phyloP scores from a whole-genome alignment of 1,284 basidiomycete species.

The Rhodotorula sp. region DNA sequence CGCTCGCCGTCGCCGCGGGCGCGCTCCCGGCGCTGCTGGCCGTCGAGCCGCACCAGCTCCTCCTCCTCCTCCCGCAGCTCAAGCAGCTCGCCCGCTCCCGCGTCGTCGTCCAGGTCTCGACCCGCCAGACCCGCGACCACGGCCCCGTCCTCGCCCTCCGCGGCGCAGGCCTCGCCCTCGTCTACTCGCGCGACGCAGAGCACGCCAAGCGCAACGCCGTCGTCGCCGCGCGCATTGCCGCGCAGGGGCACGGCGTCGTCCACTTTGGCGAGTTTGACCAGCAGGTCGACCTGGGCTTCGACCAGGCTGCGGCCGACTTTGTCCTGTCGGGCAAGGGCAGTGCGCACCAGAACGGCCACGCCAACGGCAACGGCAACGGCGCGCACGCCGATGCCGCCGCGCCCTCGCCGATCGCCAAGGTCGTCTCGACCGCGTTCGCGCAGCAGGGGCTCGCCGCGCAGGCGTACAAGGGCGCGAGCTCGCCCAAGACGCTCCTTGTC shows the following conservation, averaged over 20 bases:
- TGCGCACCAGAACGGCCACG: not conserved
- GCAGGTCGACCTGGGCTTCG: slow-evolving; percentile 19
- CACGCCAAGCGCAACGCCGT: slow-evolving; percentile 49
- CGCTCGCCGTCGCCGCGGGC: slow-evolving; percentile 9
- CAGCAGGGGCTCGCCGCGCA: slow-evolving; percentile 19
- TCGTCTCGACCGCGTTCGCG: slow-evolving; percentile 30
- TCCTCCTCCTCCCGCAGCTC: slow-evolving; percentile 33
- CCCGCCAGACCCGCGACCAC: slow-evolving; percentile 45
- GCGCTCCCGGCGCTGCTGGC: slow-evolving; percentile 23
- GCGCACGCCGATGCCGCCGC: slow-evolving; percentile 5
- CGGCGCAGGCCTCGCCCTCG: slow-evolving; percentile 48
- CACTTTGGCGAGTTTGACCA: slow-evolving; percentile 42
- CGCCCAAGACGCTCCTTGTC: slow-evolving; percentile 58
- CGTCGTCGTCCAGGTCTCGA: slow-evolving; percentile 43
- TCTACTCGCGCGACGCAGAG: slow-evolving; percentile 47
- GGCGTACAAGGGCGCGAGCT: slow-evolving; percentile 23
- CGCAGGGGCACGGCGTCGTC: slow-evolving; percentile 47
- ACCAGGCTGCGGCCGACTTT: not conserved
- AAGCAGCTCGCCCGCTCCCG: slow-evolving; percentile 22
- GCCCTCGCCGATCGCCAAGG: slow-evolving; percentile 10
- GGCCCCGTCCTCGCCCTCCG: slow-evolving; percentile 50
- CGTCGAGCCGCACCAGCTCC: slow-evolving; percentile 26
- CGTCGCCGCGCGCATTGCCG: slow-evolving; percentile 49
- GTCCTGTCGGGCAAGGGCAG: not conserved
- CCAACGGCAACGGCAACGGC: slow-evolving; percentile 32